These are phyloP conservation scores for Seiridium cupressi DNA, from an alignment of 2,329 filamentous ascomycete species.

Conservation along the genomic window DNA sequence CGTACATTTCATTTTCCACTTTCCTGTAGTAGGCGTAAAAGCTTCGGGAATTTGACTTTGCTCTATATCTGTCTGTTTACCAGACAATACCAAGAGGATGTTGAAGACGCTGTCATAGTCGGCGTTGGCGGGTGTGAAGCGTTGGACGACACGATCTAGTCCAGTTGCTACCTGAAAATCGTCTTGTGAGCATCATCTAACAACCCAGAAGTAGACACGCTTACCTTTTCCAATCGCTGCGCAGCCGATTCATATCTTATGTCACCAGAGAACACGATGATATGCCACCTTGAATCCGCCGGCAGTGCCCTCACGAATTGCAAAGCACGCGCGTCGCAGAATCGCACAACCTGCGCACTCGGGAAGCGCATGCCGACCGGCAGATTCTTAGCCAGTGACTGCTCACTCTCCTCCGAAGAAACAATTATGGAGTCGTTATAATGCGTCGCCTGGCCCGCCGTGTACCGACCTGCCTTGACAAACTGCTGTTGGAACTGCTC, in stretches of 20 bases:
- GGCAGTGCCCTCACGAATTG: constrained; percentile 50
- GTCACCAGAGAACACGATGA: constrained; percentile 56
- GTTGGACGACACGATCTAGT: constrained; percentile 23
- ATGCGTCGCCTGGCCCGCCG: constrained; percentile 54
- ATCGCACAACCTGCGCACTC: constrained; percentile 57
- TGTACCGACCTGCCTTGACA: constrained; percentile 55
- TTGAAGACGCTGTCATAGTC: constrained; percentile 58
- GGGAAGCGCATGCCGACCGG: constrained; percentile 55
- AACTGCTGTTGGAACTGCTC: constrained; percentile 57
- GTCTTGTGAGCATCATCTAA: not conserved
- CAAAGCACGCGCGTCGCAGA: constrained; percentile 57
- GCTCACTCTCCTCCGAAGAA: constrained; percentile 26
- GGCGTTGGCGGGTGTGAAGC: constrained; percentile 37
- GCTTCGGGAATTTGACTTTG: constrained; percentile 51
- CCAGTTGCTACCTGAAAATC: constrained; percentile 15
- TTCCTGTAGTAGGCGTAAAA: constrained; percentile 56
- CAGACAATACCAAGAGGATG: constrained; percentile 50
- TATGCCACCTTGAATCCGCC: constrained; percentile 40
- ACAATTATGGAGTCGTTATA: constrained; percentile 53
- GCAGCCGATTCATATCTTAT: constrained; percentile 32
- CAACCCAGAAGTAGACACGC: constrained; percentile 4
- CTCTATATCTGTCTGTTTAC: constrained; percentile 45
- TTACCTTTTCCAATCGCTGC: constrained; percentile 23
- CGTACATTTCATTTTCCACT: constrained; percentile 53
- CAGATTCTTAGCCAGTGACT: constrained; percentile 37